Base-by-base conservation (phyloP, 805 yeast genomes). In the Saccharomyces eubayanus region DNA sequence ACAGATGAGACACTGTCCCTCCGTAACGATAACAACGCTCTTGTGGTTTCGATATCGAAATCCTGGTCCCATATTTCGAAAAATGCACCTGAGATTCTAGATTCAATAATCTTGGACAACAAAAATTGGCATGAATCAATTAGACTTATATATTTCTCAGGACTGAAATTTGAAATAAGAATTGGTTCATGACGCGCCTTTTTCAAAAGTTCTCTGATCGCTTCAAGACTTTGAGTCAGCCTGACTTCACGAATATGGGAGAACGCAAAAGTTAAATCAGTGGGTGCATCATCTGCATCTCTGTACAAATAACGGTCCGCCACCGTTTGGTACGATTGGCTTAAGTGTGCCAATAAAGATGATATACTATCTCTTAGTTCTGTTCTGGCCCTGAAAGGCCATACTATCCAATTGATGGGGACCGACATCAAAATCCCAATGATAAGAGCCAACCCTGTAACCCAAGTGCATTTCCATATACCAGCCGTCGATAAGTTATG, bases 1-100 rank as follows among this genome's bases (percentile, higher is more conserved):
- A 75, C 77, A 0, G 81, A 68, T 0, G 80, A 72, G 5, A 75
- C 78, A 24, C 78, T 70, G 51, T 78, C 80, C 58, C 81, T 71
- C 55, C 82, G 68, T 12, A 73, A 62, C 0, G 80, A 70, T 31
- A 76, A 53, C 40, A 78, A 59, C 5, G 73, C 70, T 43, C 71
- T 65, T 0, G 77, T 74, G 1, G 68, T 68, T 16, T 66, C 67
- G n/a, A 65, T 63, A 52, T 73, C 68, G 16, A 61, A 55, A 55
- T 77, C 81, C 41, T 68, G 67, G 29, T 74, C 75, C 75, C 75
- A 77, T 28, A 76, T 72, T 54, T 72, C 74, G 62, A 78, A 78
- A 56, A 72, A 74, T 1, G 74, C 62, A 20, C 79, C 77, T n/a
- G 78, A 73, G 52, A 77, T 74, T 59, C 82, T 68, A 1, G 82